A percentile compares a stretch with the other conserved stretches of the same genome.
These are phyloP conservation scores for Fusarium algeriense DNA, from an alignment of 2,329 filamentous ascomycete genomes.

Conservation along the genomic window DNA sequence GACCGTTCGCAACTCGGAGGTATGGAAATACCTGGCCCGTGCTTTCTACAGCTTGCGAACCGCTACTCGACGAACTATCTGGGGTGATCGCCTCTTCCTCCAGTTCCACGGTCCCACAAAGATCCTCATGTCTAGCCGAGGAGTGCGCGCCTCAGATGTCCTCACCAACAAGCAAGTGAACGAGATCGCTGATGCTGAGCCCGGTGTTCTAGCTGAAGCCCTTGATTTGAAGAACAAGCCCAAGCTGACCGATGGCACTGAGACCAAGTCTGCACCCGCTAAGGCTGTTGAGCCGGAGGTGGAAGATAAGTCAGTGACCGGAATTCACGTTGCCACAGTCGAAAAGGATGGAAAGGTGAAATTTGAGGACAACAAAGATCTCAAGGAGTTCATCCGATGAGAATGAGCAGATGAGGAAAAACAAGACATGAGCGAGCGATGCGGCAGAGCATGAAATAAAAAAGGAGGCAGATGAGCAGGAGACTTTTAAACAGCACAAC, in stretches of 20 bases:
- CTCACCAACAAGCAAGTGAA: constrained; percentile 84
- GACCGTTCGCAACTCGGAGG: constrained; percentile 76
- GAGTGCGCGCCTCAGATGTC: constrained; percentile 80
- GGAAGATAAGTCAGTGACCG: constrained; percentile 55
- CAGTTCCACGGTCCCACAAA: constrained; percentile 90
- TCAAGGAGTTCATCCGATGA: constrained; percentile 67
- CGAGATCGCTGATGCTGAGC: constrained; percentile 86
- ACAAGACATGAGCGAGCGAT: constrained; percentile 8
- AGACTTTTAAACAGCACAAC: neutral
- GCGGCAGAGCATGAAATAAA: constrained; percentile 13
- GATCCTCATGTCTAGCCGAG: constrained; percentile 89
- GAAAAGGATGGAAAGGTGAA: constrained; percentile 73
- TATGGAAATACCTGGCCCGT: constrained; percentile 78
- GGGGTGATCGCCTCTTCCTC: constrained; percentile 93
- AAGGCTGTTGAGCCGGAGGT: constrained; percentile 42
- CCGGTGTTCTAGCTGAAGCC: constrained; percentile 75
- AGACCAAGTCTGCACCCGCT: constrained; percentile 43
- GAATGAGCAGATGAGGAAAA: neutral
- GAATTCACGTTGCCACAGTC: constrained; percentile 68
- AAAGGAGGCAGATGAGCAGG: constrained; percentile 10
- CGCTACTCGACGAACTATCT: constrained; percentile 83
- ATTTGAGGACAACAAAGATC: constrained; percentile 70
- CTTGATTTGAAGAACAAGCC: constrained; percentile 61
- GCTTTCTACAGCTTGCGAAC: constrained; percentile 78
- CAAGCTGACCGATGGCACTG: constrained; percentile 33